Base-by-base conservation (phyloP, 106 monocot genomes). In the Allium fistulosum region DNA sequence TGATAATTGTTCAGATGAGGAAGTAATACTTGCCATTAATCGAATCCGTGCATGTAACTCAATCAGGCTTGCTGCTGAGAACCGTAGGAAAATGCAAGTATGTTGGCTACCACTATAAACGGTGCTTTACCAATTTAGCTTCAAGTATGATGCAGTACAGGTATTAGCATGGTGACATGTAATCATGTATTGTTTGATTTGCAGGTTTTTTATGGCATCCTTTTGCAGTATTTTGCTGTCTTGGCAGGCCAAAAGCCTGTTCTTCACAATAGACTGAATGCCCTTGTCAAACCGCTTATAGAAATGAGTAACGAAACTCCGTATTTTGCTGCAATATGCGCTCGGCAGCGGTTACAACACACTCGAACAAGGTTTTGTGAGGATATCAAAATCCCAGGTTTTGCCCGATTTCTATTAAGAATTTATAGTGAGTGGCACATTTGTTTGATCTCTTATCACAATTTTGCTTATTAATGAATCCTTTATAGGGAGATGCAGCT, bases 141-240 rank as follows among this genome's bases (percentile, higher is more conserved):
- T 60, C 55, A 14, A 50, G 16, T 59, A 71, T 61, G 22, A 22
- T 22, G 22, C 22, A 22, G 22, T 22, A 48, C 37, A 9, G 9
- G 16, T 18, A 45, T 13, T 4, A 4, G 37, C 62, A 61, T 14
- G 45, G 49, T 17, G 49, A 8, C 47, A 7, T 10, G 11, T 56
- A 66, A 17, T 47, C 47, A 27, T 66, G 16, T 49, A 56, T 67
- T 51, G 17, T 57, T 58, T 77, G n/a, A 9, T 66, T 79, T 75
- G 63, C 80, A 99, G 99, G 83, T 85, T 22, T 99, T 99, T 67
- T 99, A 99, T 80, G 99, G 90, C 59, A 78, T 93, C 71, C 78
- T 99, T 26, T 53, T 99, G 73, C 87, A 90, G 75, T 99, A 93
- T 81, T 99, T 93, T 83, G 92, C 93, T 49, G 70, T 80, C 11